phyloP scores from a whole-genome alignment of 768 basidiomycete species.

The Naganishia vishniacii region DNA sequence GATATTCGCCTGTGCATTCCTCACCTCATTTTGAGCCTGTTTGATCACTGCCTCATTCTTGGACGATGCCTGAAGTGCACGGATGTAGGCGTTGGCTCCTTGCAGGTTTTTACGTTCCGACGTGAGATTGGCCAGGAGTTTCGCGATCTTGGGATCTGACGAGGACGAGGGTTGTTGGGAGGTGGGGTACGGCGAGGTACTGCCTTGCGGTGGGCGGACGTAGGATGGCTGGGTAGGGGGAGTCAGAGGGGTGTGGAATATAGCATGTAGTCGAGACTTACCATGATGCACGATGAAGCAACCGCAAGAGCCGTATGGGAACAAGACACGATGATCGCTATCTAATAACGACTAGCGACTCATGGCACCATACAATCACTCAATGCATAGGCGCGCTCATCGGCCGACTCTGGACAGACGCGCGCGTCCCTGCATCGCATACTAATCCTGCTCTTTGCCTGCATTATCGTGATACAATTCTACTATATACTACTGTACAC shows the following conservation, averaged over 20 bases:
- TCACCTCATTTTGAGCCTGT: slow-evolving; percentile 48
- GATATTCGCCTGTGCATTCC: slow-evolving; percentile 45
- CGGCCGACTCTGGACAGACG: too few relatives aligned
- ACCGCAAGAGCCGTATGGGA: too few relatives aligned
- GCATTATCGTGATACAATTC: too few relatives aligned
- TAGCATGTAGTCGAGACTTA: not conserved
- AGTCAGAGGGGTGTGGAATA: not conserved
- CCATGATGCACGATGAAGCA: not conserved
- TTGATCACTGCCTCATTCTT: slow-evolving; percentile 48
- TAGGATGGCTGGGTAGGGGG: not conserved
- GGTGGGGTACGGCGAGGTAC: slow-evolving; percentile 25
- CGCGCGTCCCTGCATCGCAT: not conserved
- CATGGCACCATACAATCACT: too few relatives aligned
- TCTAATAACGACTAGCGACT: too few relatives aligned
- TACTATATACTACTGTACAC: not conserved
- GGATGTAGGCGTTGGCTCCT: slow-evolving; percentile 46
- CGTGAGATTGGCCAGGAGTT: slow-evolving; percentile 43
- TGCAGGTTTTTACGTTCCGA: slow-evolving; percentile 43
- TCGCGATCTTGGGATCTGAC: slow-evolving; percentile 44
- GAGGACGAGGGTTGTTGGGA: too few relatives aligned
- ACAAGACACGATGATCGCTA: too few relatives aligned
- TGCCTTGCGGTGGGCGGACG: not conserved
- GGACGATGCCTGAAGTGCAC: slow-evolving; percentile 46
- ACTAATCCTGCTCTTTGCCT: too few relatives aligned
- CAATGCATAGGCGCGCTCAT: too few relatives aligned